Evolutionary conservation across 768 basidiomycete genomes (phyloP).

Genomic region (Xanthoconium stramineum): DNA sequence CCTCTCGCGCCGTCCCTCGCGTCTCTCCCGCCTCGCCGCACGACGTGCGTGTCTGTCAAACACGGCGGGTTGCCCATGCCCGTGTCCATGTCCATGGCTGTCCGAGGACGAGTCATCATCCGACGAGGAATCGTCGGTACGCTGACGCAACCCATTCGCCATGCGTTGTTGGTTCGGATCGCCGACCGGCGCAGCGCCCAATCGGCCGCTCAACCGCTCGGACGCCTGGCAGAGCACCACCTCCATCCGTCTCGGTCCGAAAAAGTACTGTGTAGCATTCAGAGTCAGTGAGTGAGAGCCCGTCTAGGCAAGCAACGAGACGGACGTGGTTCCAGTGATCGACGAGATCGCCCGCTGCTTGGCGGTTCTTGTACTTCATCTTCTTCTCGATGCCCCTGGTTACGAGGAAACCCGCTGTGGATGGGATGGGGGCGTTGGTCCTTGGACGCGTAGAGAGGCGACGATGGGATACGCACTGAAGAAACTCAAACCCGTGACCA

Average conservation of each 20-base stretch:
- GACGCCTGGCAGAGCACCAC: conserved; percentile 35
- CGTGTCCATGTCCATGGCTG: background rate
- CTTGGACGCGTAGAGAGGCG: too few species aligned
- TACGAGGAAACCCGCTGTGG: conserved; percentile 17
- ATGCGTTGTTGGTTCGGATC: conserved; percentile 20
- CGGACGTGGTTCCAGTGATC: conserved; percentile 51
- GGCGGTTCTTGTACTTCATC: conserved; percentile 37
- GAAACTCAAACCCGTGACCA: conserved; percentile 30
- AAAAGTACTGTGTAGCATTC: conserved; percentile 39
- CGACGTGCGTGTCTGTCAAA: background rate
- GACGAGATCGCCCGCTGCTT: conserved; percentile 39
- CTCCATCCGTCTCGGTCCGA: conserved; percentile 44
- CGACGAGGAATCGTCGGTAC: background rate
- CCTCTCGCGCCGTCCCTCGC: conserved; percentile 9
- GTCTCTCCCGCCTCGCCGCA: conserved; percentile 11
- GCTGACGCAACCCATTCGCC: conserved; percentile 17
- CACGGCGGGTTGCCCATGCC: background rate
- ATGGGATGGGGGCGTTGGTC: background rate
- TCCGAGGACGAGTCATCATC: conserved; percentile 1
- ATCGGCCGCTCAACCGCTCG: conserved; percentile 27
- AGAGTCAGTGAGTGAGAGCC: background rate
- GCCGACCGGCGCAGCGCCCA: conserved; percentile 20
- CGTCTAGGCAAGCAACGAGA: background rate
- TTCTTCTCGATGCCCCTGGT: conserved; percentile 15
- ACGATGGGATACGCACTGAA: conserved; percentile 11